A percentile compares a stretch with the other conserved stretches of the same genome.
Conservation (phyloP, 768 basidiomycete species). For the Pleurotus giganteus region DNA sequence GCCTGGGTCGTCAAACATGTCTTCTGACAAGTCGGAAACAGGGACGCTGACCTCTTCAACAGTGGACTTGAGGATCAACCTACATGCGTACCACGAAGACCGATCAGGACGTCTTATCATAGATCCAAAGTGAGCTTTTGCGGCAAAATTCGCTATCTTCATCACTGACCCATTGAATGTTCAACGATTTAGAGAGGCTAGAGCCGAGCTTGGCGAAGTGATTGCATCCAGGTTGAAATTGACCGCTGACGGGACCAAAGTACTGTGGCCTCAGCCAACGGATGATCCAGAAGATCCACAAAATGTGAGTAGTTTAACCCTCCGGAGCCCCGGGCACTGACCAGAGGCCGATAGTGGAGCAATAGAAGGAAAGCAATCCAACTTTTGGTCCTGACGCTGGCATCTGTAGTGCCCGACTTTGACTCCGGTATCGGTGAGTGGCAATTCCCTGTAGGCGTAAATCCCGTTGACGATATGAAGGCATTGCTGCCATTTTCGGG, state of each 20-base stretch:
- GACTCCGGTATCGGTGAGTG: conserved; percentile 48
- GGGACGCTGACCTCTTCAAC: neutral
- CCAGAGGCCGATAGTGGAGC: conserved; percentile 33
- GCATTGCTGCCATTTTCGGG: conserved; percentile 57
- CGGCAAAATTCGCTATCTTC: neutral
- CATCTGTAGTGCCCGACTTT: conserved; percentile 61
- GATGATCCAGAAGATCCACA: conserved; percentile 31
- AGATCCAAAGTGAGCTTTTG: conserved; percentile 48
- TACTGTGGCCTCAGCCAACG: conserved; percentile 62
- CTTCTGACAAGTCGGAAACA: neutral
- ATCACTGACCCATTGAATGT: neutral
- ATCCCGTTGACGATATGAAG: conserved; percentile 14
- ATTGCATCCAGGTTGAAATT: conserved; percentile 51
- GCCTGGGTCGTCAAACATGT: neutral
- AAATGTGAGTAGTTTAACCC: conserved; percentile 17
- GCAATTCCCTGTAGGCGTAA: neutral
- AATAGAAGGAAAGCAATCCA: conserved; percentile 44
- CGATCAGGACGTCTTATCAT: conserved; percentile 56
- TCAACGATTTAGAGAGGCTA: conserved; percentile 42
- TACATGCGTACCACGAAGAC: conserved; percentile 45
- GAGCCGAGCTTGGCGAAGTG: conserved; percentile 50
- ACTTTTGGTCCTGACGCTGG: conserved; percentile 51
- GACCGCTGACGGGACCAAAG: conserved; percentile 46
- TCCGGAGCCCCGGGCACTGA: neutral
- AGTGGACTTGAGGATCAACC: conserved; percentile 25